These are phyloP conservation scores for Paspalum notatum DNA, from an alignment of 176 grass and related monocot species.

Conservation along the genomic window DNA sequence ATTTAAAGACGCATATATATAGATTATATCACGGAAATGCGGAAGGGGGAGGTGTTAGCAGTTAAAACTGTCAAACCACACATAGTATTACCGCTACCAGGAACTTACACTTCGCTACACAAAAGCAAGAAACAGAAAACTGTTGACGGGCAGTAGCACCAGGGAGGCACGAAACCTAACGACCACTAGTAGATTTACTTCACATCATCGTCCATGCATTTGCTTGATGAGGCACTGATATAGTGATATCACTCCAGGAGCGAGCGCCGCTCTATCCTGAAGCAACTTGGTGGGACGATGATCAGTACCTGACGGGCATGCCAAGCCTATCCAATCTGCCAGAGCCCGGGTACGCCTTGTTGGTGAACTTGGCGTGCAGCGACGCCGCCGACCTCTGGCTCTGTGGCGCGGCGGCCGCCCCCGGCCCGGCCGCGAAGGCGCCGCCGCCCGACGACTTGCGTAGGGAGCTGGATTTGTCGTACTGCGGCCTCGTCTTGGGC, in stretches of 20 bases:
- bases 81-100: slow-evolving; percentile 33
- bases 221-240: not conserved
- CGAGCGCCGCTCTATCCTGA: not conserved
- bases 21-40: not conserved
- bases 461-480: slow-evolving; percentile 59
- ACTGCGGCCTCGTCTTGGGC: slow-evolving; percentile 71
- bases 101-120: slow-evolving; percentile 49
- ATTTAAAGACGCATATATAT: not conserved
- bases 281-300: not conserved
- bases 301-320: slow-evolving; percentile 70
- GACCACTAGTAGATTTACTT: not conserved
- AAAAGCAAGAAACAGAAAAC: slow-evolving; percentile 38
- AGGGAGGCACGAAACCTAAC: slow-evolving; percentile 7
- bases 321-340: slow-evolving; percentile 75
- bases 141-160: slow-evolving; percentile 37
- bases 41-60: not conserved
- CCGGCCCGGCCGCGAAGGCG: slow-evolving; percentile 13
- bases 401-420: not conserved
- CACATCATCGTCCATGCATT: not conserved
- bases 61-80: slow-evolving; percentile 27
- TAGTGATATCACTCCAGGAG: not conserved
- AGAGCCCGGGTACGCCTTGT: slow-evolving; percentile 77
- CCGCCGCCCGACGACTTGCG: slow-evolving; percentile 54
- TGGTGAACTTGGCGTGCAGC: slow-evolving; percentile 67
- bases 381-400: slow-evolving; percentile 53